A percentile compares a stretch with the other conserved stretches of the same genome.
These are phyloP conservation scores for Brasilioporus rufonigricans DNA, from an alignment of 768 basidiomycete species.

Conservation along the genomic window DNA sequence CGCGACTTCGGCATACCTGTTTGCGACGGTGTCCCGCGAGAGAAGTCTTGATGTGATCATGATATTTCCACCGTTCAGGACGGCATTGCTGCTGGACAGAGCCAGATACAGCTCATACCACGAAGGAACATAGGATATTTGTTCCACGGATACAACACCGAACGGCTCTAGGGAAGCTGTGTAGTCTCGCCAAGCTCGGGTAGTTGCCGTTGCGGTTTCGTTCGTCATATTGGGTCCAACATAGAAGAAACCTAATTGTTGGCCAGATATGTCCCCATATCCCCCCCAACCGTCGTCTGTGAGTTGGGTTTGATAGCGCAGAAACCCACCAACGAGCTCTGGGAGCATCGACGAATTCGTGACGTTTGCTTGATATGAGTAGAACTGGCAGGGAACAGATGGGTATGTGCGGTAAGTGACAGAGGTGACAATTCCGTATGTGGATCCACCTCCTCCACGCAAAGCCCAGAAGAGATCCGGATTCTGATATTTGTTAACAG, in stretches of 20 bases:
- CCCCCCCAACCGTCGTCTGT: conserved; percentile 46
- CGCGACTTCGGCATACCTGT: conserved; percentile 2
- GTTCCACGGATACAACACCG: conserved; percentile 1
- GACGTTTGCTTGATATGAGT: conserved; percentile 31
- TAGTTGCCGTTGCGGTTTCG: conserved; percentile 35
- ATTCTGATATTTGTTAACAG: conserved; percentile 40
- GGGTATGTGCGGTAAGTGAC: conserved; percentile 48
- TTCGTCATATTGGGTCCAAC: conserved; percentile 37
- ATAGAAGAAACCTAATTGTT: conserved; percentile 15
- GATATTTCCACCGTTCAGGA: not conserved
- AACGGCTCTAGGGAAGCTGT: conserved; percentile 9
- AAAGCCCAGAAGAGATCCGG: conserved; percentile 55
- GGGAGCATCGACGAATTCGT: conserved; percentile 28
- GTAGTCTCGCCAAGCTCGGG: conserved; percentile 33
- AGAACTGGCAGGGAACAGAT: conserved; percentile 31
- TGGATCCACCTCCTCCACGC: conserved; percentile 51
- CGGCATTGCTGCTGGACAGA: not conserved
- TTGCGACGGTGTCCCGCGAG: conserved; percentile 9
- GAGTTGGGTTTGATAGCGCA: conserved; percentile 35
- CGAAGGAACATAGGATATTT: not conserved
- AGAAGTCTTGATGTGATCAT: conserved; percentile 10
- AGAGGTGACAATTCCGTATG: conserved; percentile 47
- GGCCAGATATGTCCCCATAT: conserved; percentile 19
- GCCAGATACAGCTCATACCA: conserved; percentile 3
- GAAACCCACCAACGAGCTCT: conserved; percentile 34